Percentiles rank a stretch among this genome's conserved stretches.
Conservation (phyloP, 2,329 filamentous ascomycete species). For the Microascus cirrosus region DNA sequence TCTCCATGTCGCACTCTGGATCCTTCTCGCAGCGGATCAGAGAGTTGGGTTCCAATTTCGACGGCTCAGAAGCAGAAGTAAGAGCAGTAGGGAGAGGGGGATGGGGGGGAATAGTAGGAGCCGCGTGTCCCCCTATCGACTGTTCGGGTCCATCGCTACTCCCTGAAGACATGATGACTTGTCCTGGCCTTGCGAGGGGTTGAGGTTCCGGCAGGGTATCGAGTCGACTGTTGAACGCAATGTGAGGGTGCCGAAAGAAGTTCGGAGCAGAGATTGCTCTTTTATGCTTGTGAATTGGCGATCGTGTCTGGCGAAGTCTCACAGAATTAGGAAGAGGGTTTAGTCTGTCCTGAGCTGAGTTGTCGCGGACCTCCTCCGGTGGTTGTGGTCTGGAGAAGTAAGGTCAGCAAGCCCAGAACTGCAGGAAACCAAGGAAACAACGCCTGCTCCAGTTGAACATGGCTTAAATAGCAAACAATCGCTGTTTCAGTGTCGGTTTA, state of each 20-base stretch:
- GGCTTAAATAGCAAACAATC: not conserved
- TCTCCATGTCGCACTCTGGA: constrained; percentile 44
- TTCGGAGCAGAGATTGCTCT: constrained; percentile 38
- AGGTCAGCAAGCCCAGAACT: not conserved
- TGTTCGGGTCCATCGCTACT: not conserved
- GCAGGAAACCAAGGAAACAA: not conserved
- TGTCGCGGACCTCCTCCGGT: not conserved
- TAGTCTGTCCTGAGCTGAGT: not conserved
- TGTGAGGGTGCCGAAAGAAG: constrained; percentile 12
- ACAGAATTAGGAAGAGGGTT: not conserved
- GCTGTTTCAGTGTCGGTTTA: not conserved
- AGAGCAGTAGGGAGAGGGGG: not conserved
- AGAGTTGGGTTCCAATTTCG: not conserved
- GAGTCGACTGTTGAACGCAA: not conserved
- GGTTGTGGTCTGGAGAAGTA: not conserved
- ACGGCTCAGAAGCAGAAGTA: not conserved
- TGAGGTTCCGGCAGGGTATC: not conserved
- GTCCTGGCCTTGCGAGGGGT: not conserved
- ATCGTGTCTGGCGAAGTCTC: not conserved
- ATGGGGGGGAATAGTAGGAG: not conserved
- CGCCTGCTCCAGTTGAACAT: not conserved
- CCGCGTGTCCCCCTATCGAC: not conserved
- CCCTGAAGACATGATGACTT: not conserved
- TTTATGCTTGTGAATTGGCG: constrained; percentile 23
- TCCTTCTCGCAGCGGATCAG: constrained; percentile 7